These are phyloP conservation scores for Aspergillus piperis DNA, from an alignment of 2,329 filamentous ascomycete genomes.

Conservation along the genomic window DNA sequence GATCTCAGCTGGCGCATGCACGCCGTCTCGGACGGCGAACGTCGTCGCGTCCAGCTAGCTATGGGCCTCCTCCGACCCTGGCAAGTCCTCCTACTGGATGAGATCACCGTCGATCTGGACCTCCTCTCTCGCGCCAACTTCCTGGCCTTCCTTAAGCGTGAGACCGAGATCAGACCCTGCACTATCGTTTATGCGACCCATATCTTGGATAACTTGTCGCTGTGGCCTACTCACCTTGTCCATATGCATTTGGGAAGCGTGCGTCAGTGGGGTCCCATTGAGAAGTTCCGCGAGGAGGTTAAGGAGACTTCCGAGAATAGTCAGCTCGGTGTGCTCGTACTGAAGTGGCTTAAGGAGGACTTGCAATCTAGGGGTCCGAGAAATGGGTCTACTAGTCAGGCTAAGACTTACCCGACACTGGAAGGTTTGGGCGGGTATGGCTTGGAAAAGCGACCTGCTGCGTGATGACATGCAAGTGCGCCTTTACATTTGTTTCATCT, in stretches of 20 bases:
- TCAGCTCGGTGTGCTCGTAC: slow-evolving; percentile 79
- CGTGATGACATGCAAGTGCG: background rate
- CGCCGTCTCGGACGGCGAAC: slow-evolving; percentile 88
- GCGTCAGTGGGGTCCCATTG: slow-evolving; percentile 79
- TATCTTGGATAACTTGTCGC: slow-evolving; percentile 90
- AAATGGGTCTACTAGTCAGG: slow-evolving; percentile 57
- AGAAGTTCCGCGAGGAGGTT: slow-evolving; percentile 63
- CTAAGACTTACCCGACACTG: slow-evolving; percentile 53
- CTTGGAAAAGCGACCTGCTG: slow-evolving; percentile 47
- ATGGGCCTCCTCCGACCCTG: slow-evolving; percentile 94
- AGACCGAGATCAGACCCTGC: slow-evolving; percentile 79
- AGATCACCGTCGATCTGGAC: slow-evolving; percentile 96
- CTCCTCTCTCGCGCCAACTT: slow-evolving; percentile 83
- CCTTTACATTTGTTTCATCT: slow-evolving; percentile 11
- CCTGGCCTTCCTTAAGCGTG: slow-evolving; percentile 77
- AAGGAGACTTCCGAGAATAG: slow-evolving; percentile 70
- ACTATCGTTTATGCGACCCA: slow-evolving; percentile 98
- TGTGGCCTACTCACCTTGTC: slow-evolving; percentile 93
- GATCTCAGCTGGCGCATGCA: slow-evolving; percentile 94
- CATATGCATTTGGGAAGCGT: slow-evolving; percentile 91
- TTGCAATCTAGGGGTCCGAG: slow-evolving; percentile 76
- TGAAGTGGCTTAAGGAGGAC: slow-evolving; percentile 84
- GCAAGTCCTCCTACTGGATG: slow-evolving; percentile 86
- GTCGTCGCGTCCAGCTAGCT: slow-evolving; percentile 86
- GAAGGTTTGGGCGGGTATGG: slow-evolving; percentile 68